Percentiles rank a stretch among this genome's conserved stretches.
phyloP scores from a whole-genome alignment of 106 monocot genomes.

The Dendrobium officinale region DNA sequence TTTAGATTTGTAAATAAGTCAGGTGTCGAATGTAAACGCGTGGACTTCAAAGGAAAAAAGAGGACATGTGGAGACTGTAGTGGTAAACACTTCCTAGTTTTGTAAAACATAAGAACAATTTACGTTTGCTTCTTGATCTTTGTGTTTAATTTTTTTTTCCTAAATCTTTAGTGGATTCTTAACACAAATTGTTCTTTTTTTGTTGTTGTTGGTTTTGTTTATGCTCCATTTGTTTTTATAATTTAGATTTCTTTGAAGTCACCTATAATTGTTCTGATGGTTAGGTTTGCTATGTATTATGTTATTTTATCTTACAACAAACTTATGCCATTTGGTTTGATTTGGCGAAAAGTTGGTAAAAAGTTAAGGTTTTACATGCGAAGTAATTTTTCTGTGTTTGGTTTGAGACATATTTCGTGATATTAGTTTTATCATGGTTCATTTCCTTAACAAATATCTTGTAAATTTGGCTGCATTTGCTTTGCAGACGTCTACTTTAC shows the following conservation, averaged over 20 bases:
- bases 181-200: neutral
- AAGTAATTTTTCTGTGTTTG: neutral
- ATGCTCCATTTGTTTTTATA: neutral
- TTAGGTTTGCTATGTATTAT: neutral
- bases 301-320: neutral
- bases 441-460: neutral
- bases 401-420: neutral
- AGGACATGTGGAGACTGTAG: neutral
- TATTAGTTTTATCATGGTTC: neutral
- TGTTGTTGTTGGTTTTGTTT: neutral
- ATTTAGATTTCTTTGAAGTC: neutral
- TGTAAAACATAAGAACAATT: neutral
- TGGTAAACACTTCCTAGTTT: neutral
- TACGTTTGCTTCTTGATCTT: neutral
- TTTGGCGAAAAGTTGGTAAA: neutral
- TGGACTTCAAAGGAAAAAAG: constrained; percentile 13
- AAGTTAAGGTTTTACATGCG: neutral
- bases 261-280: neutral
- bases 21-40: constrained; percentile 14
- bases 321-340: neutral
- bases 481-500: neutral
- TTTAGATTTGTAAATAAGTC: neutral
- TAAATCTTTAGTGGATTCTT: neutral
- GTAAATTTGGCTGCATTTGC: neutral
- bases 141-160: neutral